Conservation (phyloP, 2,329 filamentous ascomycete species). For the Gyromitra esculenta region DNA sequence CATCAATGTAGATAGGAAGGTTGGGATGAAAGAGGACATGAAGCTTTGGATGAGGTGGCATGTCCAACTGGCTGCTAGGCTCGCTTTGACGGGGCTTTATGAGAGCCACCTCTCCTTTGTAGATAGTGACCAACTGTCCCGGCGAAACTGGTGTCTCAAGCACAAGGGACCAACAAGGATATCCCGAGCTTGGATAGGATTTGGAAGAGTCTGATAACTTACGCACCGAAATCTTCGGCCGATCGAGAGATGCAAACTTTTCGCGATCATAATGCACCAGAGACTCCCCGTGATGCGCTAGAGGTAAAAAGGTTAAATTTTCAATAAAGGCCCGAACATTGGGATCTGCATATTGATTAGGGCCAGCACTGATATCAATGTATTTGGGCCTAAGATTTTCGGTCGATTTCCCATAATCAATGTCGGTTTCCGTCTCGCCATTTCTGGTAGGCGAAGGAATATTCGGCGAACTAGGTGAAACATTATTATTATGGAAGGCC, state of each 20-base stretch:
- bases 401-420: constrained; percentile 48
- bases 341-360: constrained; percentile 41
- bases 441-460: constrained; percentile 25
- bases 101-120: constrained; percentile 70
- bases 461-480: constrained; percentile 12
- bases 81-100: constrained; percentile 65
- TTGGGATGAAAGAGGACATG: constrained; percentile 89
- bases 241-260: constrained; percentile 27
- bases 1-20: constrained; percentile 92
- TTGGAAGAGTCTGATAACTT: constrained; percentile 29
- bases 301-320: constrained; percentile 20
- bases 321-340: constrained; percentile 42
- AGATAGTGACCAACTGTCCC: constrained; percentile 72
- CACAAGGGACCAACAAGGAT: constrained; percentile 60
- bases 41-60: constrained; percentile 67
- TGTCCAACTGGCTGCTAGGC: constrained; percentile 64
- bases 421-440: constrained; percentile 53
- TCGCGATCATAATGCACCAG: constrained; percentile 27
- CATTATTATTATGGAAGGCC: constrained; percentile 11
- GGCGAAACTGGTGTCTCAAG: constrained; percentile 65
- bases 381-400: constrained; percentile 50
- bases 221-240: constrained; percentile 45
- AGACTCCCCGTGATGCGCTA: constrained; percentile 12
- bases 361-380: constrained; percentile 35
- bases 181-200: constrained; percentile 24